Evolutionary conservation across 2,329 filamentous ascomycete species (phyloP).

Genomic region (Ophiostoma piceae): DNA sequence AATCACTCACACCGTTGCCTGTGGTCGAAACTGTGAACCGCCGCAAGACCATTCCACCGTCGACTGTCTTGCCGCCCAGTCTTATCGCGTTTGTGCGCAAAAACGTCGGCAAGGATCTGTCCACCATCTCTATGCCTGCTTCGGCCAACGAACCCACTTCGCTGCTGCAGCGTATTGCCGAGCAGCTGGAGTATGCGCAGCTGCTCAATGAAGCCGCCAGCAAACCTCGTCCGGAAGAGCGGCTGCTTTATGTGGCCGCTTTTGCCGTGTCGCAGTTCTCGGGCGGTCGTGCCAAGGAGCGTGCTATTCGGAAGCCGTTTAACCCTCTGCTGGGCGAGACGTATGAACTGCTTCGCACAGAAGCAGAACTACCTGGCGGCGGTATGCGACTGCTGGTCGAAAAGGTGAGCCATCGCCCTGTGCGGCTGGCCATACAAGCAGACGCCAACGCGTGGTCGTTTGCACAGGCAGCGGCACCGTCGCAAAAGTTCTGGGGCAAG

Average conservation of each 20-base stretch:
- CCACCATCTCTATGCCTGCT: slow-evolving; percentile 95
- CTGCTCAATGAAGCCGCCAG: slow-evolving; percentile 72
- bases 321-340: slow-evolving; percentile 96
- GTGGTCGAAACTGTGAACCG: slow-evolving; percentile 60
- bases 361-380: slow-evolving; percentile 61
- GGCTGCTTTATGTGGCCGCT: slow-evolving; percentile 77
- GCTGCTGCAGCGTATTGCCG: slow-evolving; percentile 78
- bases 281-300: slow-evolving; percentile 75
- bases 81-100: slow-evolving; percentile 92
- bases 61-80: slow-evolving; percentile 77
- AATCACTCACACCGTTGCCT: slow-evolving; percentile 71
- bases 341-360: slow-evolving; percentile 82
- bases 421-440: slow-evolving; percentile 88
- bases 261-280: slow-evolving; percentile 89
- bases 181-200: slow-evolving; percentile 85
- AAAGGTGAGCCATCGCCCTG: slow-evolving; percentile 88
- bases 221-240: slow-evolving; percentile 56
- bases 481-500: slow-evolving; percentile 98
- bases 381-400: slow-evolving; percentile 91
- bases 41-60: slow-evolving; percentile 63
- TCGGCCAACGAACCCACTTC: slow-evolving; percentile 92
- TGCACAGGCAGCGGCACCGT: slow-evolving; percentile 77
- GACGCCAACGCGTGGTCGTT: slow-evolving; percentile 83
- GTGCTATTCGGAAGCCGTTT: slow-evolving; percentile 91
- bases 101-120: slow-evolving; percentile 96